These are phyloP conservation scores for Cercospora sp. DNA, from an alignment of 2,329 filamentous ascomycete species.

Conservation along the genomic window DNA sequence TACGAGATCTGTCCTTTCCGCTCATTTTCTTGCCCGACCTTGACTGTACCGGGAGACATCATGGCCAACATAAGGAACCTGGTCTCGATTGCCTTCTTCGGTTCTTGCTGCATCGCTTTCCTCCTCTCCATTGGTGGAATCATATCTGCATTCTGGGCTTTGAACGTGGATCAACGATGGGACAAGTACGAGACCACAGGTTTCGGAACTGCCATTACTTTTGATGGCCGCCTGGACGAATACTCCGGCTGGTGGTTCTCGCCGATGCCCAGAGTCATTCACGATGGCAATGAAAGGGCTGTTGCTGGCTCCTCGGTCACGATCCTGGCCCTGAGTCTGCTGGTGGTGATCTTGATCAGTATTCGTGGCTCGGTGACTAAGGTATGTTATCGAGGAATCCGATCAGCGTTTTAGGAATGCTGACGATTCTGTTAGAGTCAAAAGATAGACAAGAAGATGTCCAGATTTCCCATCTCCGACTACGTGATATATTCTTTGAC, in stretches of 20 bases:
- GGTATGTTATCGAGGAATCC: no score
- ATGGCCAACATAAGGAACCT: not conserved
- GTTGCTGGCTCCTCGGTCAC: not conserved
- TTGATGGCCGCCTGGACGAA: not conserved
- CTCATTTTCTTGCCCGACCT: not conserved
- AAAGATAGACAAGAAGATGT: not conserved
- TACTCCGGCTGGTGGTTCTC: not conserved
- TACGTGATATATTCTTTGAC: not conserved
- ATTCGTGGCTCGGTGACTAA: not conserved
- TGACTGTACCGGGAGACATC: not conserved
- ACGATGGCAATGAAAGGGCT: not conserved
- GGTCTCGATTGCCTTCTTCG: not conserved
- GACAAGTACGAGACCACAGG: not conserved
- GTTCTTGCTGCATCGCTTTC: not conserved
- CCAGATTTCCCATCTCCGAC: not conserved
- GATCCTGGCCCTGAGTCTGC: not conserved
- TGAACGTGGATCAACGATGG: not conserved
- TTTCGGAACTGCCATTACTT: not conserved
- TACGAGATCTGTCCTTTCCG: not conserved
- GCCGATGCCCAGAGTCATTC: not conserved
- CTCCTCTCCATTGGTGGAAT: not conserved
- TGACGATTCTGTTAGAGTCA: not conserved
- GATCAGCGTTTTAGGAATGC: no score
- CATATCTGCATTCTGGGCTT: not conserved
- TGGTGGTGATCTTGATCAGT: not conserved